Conservation (phyloP, 768 basidiomycete species). For the Auriscalpium microsporum region DNA sequence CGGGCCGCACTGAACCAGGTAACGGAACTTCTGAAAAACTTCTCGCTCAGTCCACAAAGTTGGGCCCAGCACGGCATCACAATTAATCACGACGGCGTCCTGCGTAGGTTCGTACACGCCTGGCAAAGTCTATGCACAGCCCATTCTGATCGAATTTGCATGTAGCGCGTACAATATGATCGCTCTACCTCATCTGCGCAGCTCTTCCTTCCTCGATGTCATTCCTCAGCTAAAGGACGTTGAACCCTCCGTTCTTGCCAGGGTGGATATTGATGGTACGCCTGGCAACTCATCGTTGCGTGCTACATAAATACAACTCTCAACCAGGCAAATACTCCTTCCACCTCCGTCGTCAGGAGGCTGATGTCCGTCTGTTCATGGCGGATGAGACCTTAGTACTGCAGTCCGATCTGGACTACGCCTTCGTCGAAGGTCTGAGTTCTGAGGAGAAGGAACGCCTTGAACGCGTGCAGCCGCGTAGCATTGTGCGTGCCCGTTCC, state of each 20-base stretch:
- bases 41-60: conserved; percentile 35
- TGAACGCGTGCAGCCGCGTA: conserved; percentile 50
- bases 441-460: conserved; percentile 67
- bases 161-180: conserved; percentile 71
- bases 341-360: conserved; percentile 62
- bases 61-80: conserved; percentile 37
- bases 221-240: conserved; percentile 45
- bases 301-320: neutral
- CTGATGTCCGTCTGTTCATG: conserved; percentile 65
- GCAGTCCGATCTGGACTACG: conserved; percentile 66
- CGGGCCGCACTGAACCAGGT: conserved; percentile 27
- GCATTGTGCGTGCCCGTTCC: conserved; percentile 39
- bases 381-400: conserved; percentile 68
- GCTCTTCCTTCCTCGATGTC: conserved; percentile 30
- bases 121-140: neutral
- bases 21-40: conserved; percentile 26
- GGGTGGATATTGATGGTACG: conserved; percentile 66
- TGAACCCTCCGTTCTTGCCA: conserved; percentile 42
- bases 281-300: neutral
- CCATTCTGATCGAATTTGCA: neutral
- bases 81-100: conserved; percentile 33
- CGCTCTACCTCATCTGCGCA: conserved; percentile 44
- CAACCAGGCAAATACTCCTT: conserved; percentile 48
- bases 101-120: conserved; percentile 29
- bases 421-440: conserved; percentile 56